Evolutionary conservation across 1,139 yeast genomes (phyloP).

Genomic region (Candida sojae): DNA sequence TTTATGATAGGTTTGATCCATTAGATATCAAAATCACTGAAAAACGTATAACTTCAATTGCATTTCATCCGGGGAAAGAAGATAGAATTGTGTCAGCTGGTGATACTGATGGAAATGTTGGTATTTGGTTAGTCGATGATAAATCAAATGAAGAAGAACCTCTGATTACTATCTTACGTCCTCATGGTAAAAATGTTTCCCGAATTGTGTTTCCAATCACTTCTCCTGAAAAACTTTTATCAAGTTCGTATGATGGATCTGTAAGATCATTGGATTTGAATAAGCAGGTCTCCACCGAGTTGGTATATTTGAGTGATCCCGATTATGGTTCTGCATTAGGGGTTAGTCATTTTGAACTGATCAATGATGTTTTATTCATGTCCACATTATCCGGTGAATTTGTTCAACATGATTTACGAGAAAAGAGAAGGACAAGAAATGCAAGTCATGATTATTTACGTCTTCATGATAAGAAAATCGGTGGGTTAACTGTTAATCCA

Average conservation of each 20-base stretch:
- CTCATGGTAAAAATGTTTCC: constrained; percentile 77
- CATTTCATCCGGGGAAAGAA: constrained; percentile 70
- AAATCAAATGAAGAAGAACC: constrained; percentile 43
- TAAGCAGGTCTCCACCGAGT: constrained; percentile 59
- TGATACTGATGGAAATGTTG: constrained; percentile 80
- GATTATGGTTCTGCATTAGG: constrained; percentile 50
- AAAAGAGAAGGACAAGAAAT: constrained; percentile 31
- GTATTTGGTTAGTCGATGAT: constrained; percentile 81
- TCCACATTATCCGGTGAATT: constrained; percentile 82
- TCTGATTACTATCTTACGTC: constrained; percentile 60
- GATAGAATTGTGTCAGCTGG: constrained; percentile 78
- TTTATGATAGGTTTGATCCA: constrained; percentile 63
- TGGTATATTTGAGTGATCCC: constrained; percentile 54
- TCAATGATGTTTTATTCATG: constrained; percentile 55
- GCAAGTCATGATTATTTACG: constrained; percentile 44
- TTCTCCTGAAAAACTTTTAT: constrained; percentile 56
- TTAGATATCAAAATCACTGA: constrained; percentile 71
- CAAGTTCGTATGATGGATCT: constrained; percentile 87
- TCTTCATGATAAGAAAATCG: constrained; percentile 86
- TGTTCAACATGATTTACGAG: constrained; percentile 66
- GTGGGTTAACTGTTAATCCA: constrained; percentile 84
- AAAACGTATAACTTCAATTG: constrained; percentile 71
- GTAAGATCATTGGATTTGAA: constrained; percentile 70
- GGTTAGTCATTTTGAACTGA: constrained; percentile 59
- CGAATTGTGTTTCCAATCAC: constrained; percentile 55